Conservation (phyloP, 192 early-diverging fungal genomes). For the Spizellomyces sp. region DNA sequence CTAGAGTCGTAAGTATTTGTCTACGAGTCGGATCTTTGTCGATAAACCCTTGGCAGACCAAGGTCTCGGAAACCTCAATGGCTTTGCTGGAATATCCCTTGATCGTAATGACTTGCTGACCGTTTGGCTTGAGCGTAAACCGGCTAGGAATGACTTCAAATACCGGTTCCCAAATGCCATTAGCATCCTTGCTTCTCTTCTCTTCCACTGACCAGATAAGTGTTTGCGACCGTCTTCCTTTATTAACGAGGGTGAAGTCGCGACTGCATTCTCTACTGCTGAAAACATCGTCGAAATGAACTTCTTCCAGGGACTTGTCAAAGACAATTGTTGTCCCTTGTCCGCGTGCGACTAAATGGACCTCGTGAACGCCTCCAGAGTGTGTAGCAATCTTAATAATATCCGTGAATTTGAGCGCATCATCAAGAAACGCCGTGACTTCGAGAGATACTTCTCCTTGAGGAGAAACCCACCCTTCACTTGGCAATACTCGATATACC, state of each 20-base stretch:
- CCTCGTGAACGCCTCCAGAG: constrained; percentile 45
- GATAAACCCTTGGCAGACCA: constrained; percentile 50
- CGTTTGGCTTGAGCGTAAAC: constrained; percentile 52
- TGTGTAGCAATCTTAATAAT: constrained; percentile 51
- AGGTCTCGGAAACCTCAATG: constrained; percentile 38
- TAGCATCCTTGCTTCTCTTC: constrained; percentile 13
- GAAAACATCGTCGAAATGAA: constrained; percentile 61
- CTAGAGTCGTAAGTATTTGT: constrained; percentile 36
- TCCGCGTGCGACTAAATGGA: constrained; percentile 56
- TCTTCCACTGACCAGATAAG: constrained; percentile 51
- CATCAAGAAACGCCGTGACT: constrained; percentile 57
- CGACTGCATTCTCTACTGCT: constrained; percentile 55
- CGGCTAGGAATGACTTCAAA: constrained; percentile 57
- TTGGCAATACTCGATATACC: constrained; percentile 49
- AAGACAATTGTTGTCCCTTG: constrained; percentile 58
- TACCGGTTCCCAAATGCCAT: constrained; percentile 15
- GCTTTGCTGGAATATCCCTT: constrained; percentile 50
- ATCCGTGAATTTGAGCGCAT: constrained; percentile 61
- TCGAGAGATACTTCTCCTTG: constrained; percentile 26
- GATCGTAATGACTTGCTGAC: constrained; percentile 46
- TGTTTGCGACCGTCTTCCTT: constrained; percentile 55
- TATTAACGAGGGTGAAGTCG: constrained; percentile 51
- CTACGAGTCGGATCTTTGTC: constrained; percentile 58
- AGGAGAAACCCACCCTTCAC: constrained; percentile 41
- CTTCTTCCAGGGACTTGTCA: constrained; percentile 44